Percentiles rank a stretch among this genome's conserved stretches.
Evolutionary conservation across 805 yeast genomes (phyloP).

Genomic region (Phaffomyces antillensis): DNA sequence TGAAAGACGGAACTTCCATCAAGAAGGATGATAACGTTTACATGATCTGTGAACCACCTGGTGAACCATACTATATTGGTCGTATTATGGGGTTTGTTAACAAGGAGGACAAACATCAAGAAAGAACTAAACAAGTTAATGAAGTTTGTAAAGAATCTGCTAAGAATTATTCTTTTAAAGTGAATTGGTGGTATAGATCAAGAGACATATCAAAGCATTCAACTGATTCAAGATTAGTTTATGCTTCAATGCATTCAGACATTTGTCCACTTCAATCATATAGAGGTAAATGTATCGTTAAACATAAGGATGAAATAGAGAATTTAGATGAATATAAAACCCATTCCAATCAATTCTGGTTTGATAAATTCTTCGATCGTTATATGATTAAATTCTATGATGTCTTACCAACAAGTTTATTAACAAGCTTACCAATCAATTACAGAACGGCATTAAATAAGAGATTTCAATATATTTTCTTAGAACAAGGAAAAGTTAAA

Average conservation of each 20-base stretch:
- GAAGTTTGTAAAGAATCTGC: constrained; percentile 33
- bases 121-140: neutral
- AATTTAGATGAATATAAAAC: constrained; percentile 41
- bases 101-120: constrained; percentile 28
- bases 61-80: constrained; percentile 90
- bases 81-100: constrained; percentile 66
- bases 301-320: constrained; percentile 60
- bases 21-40: constrained; percentile 54
- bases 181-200: constrained; percentile 91
- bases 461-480: constrained; percentile 66
- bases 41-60: constrained; percentile 87
- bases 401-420: constrained; percentile 53
- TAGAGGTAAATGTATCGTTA: constrained; percentile 69
- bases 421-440: constrained; percentile 52
- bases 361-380: constrained; percentile 78
- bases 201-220: constrained; percentile 67
- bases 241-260: constrained; percentile 82
- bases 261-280: constrained; percentile 68
- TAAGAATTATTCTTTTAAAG: constrained; percentile 49
- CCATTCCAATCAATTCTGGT: constrained; percentile 70
- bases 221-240: constrained; percentile 67
- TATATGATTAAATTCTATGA: constrained; percentile 81
- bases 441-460: constrained; percentile 56
- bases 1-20: constrained; percentile 17
- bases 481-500: constrained; percentile 60